phyloP scores from a whole-genome alignment of 352 stramenopile species.

The Pythium apleroticum region DNA sequence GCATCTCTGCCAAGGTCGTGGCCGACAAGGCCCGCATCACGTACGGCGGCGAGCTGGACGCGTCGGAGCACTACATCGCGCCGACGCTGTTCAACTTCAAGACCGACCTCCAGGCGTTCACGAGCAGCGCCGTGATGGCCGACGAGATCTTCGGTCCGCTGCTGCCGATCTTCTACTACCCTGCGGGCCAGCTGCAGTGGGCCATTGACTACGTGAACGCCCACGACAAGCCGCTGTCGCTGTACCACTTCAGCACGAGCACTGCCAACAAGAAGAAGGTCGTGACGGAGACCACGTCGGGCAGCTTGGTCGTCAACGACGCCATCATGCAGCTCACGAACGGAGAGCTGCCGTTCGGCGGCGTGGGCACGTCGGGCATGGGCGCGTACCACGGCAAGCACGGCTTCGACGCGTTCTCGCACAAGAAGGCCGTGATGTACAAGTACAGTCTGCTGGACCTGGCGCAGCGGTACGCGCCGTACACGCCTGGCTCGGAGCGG shows the following conservation, averaged over 20 bases:
- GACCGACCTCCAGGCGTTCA: conserved; percentile 43
- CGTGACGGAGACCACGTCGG: conserved; percentile 28
- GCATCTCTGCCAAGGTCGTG: conserved; percentile 33
- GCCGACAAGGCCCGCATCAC: conserved; percentile 47
- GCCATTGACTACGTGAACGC: conserved; percentile 30
- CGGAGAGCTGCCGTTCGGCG: conserved; percentile 33
- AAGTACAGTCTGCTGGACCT: background rate
- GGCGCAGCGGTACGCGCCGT: background rate
- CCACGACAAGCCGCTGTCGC: conserved; percentile 31
- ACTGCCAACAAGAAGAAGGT: conserved; percentile 22
- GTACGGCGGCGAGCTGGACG: conserved; percentile 59
- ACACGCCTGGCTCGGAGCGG: conserved; percentile 30
- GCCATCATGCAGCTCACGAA: conserved; percentile 35
- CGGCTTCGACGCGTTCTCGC: background rate
- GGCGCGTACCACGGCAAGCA: background rate
- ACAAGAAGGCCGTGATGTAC: background rate
- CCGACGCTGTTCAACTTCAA: conserved; percentile 90
- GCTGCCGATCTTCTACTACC: conserved; percentile 90
- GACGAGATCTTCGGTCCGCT: conserved; percentile 97
- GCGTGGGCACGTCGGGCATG: conserved; percentile 23
- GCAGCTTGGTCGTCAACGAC: conserved; percentile 36
- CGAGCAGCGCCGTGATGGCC: conserved; percentile 67
- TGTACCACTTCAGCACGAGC: conserved; percentile 33
- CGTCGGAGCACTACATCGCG: conserved; percentile 74
- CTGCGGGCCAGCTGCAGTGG: conserved; percentile 25